A percentile compares a stretch with the other conserved stretches of the same genome.
Conservation (phyloP, 2,329 filamentous ascomycete species). For the Amphichorda felina region DNA sequence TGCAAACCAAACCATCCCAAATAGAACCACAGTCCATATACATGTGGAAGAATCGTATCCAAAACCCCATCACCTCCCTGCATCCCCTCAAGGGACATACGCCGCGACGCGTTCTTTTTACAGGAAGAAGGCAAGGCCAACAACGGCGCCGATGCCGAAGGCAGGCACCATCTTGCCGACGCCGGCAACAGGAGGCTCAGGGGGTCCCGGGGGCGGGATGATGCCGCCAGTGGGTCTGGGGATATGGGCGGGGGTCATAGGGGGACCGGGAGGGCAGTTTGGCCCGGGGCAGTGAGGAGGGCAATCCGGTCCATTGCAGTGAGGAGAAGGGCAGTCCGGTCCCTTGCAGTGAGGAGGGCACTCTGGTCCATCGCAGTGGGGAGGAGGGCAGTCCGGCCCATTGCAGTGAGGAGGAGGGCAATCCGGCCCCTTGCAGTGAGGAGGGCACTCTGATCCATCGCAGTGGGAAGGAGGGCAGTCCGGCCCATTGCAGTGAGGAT, state of each 20-base stretch:
- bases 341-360: no score
- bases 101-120: slow-evolving; percentile 4
- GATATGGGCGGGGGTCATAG: neutral
- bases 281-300: neutral
- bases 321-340: slow-evolving; percentile 2
- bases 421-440: no score
- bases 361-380: no score
- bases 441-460: no score
- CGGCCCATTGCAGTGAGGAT: no score
- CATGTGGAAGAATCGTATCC: neutral
- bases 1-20: no score
- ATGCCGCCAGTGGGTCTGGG: neutral
- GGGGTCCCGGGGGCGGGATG: neutral
- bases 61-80: neutral
- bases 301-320: no score
- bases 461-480: no score
- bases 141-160: slow-evolving; percentile 9
- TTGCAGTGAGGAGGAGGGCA: no score
- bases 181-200: slow-evolving; percentile 6
- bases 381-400: no score
- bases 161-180: slow-evolving; percentile 8
- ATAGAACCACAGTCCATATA: no score
- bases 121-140: slow-evolving; percentile 10
- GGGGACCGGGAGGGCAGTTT: slow-evolving; percentile 1
- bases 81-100: neutral